Evolutionary conservation across 331 rosid species (phyloP).

Genomic region (Quercus phellos): DNA sequence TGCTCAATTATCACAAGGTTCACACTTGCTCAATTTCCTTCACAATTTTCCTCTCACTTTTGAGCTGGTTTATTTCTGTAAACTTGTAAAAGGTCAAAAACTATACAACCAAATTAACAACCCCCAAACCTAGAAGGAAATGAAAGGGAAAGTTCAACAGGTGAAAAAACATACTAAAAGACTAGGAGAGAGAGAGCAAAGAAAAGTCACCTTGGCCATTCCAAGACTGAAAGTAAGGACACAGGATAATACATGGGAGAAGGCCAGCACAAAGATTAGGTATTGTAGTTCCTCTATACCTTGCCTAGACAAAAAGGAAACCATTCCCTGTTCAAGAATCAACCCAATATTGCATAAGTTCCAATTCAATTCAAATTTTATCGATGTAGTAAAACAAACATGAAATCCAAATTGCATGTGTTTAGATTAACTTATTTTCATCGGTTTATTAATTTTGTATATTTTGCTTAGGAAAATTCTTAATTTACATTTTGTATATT

Average conservation of each 20-base stretch:
- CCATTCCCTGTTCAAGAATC: constrained; percentile 31
- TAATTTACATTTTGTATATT: no score
- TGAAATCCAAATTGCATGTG: no score
- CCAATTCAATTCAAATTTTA: no score
- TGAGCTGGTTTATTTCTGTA: not conserved
- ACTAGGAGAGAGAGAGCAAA: no score
- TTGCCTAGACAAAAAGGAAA: constrained; percentile 43
- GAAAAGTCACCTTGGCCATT: constrained; percentile 45
- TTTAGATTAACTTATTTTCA: no score
- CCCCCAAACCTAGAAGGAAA: not conserved
- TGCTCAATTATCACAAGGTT: no score
- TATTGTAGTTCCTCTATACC: constrained; percentile 47
- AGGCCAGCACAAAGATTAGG: constrained; percentile 42
- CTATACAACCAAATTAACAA: not conserved
- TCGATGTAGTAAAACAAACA: no score
- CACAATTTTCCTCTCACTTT: not conserved
- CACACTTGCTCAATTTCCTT: not conserved
- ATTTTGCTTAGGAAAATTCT: no score
- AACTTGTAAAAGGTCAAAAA: constrained; percentile 1
- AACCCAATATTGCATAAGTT: not conserved
- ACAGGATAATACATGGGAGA: constrained; percentile 41
- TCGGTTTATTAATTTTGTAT: no score
- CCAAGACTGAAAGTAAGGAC: constrained; percentile 56
- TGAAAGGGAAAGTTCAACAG: not conserved
- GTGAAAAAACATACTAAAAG: not conserved